phyloP scores from a whole-genome alignment of 768 basidiomycete species.

The Clitopilus passeckerianus region DNA sequence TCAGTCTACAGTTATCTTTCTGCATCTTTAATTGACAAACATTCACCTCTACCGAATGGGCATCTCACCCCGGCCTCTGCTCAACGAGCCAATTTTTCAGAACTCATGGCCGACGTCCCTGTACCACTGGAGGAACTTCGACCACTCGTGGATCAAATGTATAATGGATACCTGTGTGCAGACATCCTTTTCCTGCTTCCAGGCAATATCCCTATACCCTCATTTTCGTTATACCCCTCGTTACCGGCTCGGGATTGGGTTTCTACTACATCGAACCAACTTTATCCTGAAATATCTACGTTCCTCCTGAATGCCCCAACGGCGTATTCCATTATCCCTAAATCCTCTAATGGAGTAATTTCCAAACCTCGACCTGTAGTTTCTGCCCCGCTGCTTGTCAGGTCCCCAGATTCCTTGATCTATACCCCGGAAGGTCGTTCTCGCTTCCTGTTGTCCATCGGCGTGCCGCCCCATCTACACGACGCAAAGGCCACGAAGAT shows the following conservation, averaged over 20 bases:
- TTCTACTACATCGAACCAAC: slow-evolving; percentile 37
- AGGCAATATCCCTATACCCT: slow-evolving; percentile 73
- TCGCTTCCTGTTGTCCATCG: slow-evolving; percentile 49
- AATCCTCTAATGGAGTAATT: slow-evolving; percentile 3
- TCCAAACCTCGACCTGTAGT: slow-evolving; percentile 32
- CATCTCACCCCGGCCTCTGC: slow-evolving; percentile 5
- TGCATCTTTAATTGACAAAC: slow-evolving; percentile 43
- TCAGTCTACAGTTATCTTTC: slow-evolving; percentile 77
- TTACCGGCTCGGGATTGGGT: slow-evolving; percentile 68
- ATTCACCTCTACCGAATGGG: slow-evolving; percentile 11
- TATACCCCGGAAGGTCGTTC: slow-evolving; percentile 53
- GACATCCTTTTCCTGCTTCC: slow-evolving; percentile 68
- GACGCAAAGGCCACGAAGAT: slow-evolving; percentile 48
- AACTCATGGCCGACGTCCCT: slow-evolving; percentile 47
- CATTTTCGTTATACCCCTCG: slow-evolving; percentile 46
- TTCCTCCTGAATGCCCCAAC: slow-evolving; percentile 25
- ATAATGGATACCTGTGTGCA: slow-evolving; percentile 63
- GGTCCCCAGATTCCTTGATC: slow-evolving; percentile 41
- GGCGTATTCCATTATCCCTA: slow-evolving; percentile 11
- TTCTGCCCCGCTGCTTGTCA: slow-evolving; percentile 66
- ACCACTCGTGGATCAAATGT: slow-evolving; percentile 62
- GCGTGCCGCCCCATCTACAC: slow-evolving; percentile 49
- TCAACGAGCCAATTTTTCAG: slow-evolving; percentile 14
- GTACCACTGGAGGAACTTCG: slow-evolving; percentile 41
- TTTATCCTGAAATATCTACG: slow-evolving; percentile 38